A percentile compares a stretch with the other conserved stretches of the same genome.
Evolutionary conservation across 331 rosid species (phyloP).

Genomic region (Spiraea crenata): DNA sequence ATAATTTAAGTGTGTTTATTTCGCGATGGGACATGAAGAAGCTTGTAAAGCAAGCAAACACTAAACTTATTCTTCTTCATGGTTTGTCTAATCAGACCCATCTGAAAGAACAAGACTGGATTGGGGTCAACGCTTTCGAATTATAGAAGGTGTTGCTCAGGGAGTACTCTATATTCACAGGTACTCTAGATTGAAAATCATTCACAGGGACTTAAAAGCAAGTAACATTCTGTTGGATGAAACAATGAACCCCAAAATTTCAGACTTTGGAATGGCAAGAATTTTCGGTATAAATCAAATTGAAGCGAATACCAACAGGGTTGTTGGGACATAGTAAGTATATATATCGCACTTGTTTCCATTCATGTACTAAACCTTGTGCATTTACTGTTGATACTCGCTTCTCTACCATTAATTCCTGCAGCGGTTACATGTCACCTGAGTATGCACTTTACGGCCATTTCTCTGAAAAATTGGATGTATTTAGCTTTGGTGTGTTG

Average conservation of each 20-base stretch:
- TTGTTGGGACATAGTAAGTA: constrained; percentile 7
- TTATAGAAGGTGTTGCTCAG: constrained; percentile 3
- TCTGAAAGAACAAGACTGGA: background rate
- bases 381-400: background rate
- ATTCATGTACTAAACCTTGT: background rate
- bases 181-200: constrained; percentile 16
- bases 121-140: background rate
- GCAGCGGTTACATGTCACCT: constrained; percentile 18
- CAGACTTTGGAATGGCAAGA: background rate
- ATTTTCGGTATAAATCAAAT: background rate
- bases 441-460: constrained; percentile 11
- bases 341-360: background rate
- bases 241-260: background rate
- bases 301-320: background rate
- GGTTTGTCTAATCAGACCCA: background rate
- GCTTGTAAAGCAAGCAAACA: background rate
- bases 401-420: background rate
- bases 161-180: constrained; percentile 9
- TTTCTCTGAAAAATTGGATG: constrained; percentile 18
- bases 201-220: background rate
- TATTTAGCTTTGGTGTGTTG: constrained; percentile 6
- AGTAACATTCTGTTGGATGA: constrained; percentile 8
- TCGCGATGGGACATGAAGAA: background rate
- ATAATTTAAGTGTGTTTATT: background rate
- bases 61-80: background rate